phyloP scores from a whole-genome alignment of 306 rosid species.

The Cicer pinnatifidum region DNA sequence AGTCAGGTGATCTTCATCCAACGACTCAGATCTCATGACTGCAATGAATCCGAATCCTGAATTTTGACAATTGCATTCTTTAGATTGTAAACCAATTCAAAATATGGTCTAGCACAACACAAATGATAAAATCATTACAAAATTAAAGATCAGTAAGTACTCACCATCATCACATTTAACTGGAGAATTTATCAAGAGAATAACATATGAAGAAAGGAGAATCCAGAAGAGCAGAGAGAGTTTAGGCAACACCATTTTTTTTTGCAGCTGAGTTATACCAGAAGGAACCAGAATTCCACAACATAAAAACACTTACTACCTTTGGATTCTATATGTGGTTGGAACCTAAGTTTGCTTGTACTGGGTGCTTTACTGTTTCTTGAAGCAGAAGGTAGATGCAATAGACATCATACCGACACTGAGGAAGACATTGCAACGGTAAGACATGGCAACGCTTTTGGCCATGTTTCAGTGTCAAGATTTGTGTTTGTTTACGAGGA shows the following conservation, averaged over 20 bases:
- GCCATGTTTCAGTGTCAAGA: slow-evolving; percentile 38
- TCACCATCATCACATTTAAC: slow-evolving; percentile 63
- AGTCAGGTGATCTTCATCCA: neutral
- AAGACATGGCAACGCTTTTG: slow-evolving; percentile 33
- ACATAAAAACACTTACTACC: slow-evolving; percentile 11
- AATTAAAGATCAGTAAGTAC: slow-evolving; percentile 34
- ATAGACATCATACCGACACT: slow-evolving; percentile 45
- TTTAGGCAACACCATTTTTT: slow-evolving; percentile 51
- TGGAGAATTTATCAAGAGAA: slow-evolving; percentile 53
- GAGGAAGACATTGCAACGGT: slow-evolving; percentile 47
- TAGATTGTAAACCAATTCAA: neutral
- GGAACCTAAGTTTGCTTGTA: slow-evolving; percentile 36
- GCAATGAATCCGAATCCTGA: neutral
- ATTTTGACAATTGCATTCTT: neutral
- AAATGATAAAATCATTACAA: slow-evolving; percentile 10
- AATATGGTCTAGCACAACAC: neutral
- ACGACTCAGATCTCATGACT: neutral
- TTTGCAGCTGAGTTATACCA: slow-evolving; percentile 5
- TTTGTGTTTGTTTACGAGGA: slow-evolving; percentile 3
- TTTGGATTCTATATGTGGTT: slow-evolving; percentile 33
- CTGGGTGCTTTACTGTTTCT: slow-evolving; percentile 40
- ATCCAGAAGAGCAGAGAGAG: slow-evolving; percentile 46
- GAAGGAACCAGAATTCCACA: slow-evolving; percentile 5
- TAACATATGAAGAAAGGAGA: slow-evolving; percentile 47
- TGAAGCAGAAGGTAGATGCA: slow-evolving; percentile 43